phyloP scores from a whole-genome alignment of 345 rosid species.

The Citrus unshiu region DNA sequence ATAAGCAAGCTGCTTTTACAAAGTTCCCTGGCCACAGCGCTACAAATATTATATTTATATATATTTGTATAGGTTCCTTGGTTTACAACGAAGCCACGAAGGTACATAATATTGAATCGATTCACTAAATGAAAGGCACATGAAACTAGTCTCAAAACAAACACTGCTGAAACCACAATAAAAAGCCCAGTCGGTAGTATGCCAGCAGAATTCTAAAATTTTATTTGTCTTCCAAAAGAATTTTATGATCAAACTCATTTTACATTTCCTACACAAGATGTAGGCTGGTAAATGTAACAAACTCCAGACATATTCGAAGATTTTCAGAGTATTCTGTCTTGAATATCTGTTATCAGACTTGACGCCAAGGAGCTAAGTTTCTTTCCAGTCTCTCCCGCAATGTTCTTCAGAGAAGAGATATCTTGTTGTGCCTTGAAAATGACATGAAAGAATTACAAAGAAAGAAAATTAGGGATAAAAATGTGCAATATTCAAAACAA shows the following conservation, averaged over 20 bases:
- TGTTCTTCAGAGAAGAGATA: slow-evolving; percentile 73
- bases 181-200: slow-evolving; percentile 7
- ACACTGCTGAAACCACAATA: neutral
- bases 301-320: neutral
- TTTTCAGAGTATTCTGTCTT: slow-evolving; percentile 77
- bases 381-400: slow-evolving; percentile 94
- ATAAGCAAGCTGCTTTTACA: too few relatives aligned
- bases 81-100: neutral
- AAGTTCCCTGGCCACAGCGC: neutral
- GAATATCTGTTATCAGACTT: slow-evolving; percentile 68
- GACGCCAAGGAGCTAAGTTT: slow-evolving; percentile 84
- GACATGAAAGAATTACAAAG: neutral
- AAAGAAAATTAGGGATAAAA: neutral
- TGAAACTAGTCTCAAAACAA: slow-evolving; percentile 9
- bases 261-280: slow-evolving; percentile 23
- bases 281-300: slow-evolving; percentile 18
- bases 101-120: neutral
- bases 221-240: slow-evolving; percentile 22
- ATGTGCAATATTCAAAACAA: neutral
- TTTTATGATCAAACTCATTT: slow-evolving; percentile 17
- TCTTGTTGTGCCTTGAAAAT: slow-evolving; percentile 81
- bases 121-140: neutral
- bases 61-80: neutral
- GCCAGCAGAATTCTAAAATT: slow-evolving; percentile 4
- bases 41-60: neutral